Evolutionary conservation across 73 alveolate species (phyloP), one percentile per base, ranked within the genome.

Genomic region (Loxodes magnus): DNA sequence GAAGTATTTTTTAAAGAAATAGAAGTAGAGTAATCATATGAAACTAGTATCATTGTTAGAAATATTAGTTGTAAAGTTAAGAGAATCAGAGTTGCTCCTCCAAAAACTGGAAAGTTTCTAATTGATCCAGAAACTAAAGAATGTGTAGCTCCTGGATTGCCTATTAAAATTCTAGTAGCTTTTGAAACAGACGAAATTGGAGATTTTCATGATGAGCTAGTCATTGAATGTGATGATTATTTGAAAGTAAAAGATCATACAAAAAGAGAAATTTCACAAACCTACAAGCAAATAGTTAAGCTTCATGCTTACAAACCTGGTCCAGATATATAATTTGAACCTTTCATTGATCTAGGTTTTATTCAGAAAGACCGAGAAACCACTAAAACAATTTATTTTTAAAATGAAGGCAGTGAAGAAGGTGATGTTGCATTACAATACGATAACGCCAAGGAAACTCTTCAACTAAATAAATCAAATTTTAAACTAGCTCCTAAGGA

Each of bases 321-420:
- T 37, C 96, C 97, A 17, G 88, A 87, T 56, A 79, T 92, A 21
- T 94, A 84, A 70, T 92, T 92, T 70, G 99, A 92, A 53, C 99
- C 99, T 15, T 69, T 92, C 35, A 86, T 92, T 17, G 88, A 92
- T 67, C 69, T 92, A 67, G 92, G 94, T 12, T 88, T 92, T 57
- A 87, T 90, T 7, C 88, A 94, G 7, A 84, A 85, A n/a, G 84
- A 87, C n/a, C 69, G 84, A 31, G 87, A 81, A 27, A 92, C 81
- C 65, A 50, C 67, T 4, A 96, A 86, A 42, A 59, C 46, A 5
- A 82, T 92, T 29, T 80, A 74, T 54, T 92, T 92, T 83, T 79
- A 82, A 67, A 92, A 92, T 54, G 99, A 92, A 60, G 99, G 99
- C 0, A 64, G 84, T 17, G 84, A 82, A 30, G 64, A 92, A 7